Conservation (phyloP, 2,329 filamentous ascomycete genomes). For the Lasiodiplodia citricola region DNA sequence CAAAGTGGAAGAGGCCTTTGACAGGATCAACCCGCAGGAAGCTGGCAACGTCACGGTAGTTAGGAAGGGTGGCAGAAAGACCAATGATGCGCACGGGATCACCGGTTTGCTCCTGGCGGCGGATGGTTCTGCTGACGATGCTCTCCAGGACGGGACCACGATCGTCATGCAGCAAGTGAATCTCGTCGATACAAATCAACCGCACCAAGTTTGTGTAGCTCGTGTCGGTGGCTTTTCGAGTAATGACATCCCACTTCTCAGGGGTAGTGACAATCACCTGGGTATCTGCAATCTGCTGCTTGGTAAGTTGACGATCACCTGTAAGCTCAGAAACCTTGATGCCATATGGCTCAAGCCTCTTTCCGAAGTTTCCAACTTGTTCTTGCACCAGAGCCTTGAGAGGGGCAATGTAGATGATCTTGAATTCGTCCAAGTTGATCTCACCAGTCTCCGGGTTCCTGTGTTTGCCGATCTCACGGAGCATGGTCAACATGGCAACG, state of each 20-base stretch:
- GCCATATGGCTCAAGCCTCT: constrained; percentile 86
- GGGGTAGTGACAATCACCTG: constrained; percentile 98
- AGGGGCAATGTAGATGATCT: constrained; percentile 97
- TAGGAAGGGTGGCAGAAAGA: constrained; percentile 92
- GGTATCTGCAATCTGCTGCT: constrained; percentile 97
- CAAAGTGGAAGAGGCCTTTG: constrained; percentile 94
- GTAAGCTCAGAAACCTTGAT: constrained; percentile 95
- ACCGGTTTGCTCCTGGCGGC: constrained; percentile 90
- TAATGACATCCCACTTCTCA: constrained; percentile 99
- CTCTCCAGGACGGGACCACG: constrained; percentile 96
- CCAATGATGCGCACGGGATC: constrained; percentile 91
- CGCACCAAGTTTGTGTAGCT: constrained; percentile 98
- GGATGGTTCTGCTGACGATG: constrained; percentile 92
- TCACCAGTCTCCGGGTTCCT: constrained; percentile 87
- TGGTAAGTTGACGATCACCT: constrained; percentile 96
- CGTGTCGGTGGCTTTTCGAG: constrained; percentile 93
- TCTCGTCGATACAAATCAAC: constrained; percentile 96
- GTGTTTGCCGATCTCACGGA: constrained; percentile 96
- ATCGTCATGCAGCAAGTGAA: constrained; percentile 96
- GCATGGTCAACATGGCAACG: constrained; percentile 94
- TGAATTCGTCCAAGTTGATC: constrained; percentile 94
- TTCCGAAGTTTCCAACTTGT: constrained; percentile 96
- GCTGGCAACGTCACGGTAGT: constrained; percentile 93
- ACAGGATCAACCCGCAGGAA: constrained; percentile 88
- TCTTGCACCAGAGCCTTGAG: constrained; percentile 96